Evolutionary conservation across 352 stramenopile genomes (phyloP).

Genomic region (Peronospora destructor): DNA sequence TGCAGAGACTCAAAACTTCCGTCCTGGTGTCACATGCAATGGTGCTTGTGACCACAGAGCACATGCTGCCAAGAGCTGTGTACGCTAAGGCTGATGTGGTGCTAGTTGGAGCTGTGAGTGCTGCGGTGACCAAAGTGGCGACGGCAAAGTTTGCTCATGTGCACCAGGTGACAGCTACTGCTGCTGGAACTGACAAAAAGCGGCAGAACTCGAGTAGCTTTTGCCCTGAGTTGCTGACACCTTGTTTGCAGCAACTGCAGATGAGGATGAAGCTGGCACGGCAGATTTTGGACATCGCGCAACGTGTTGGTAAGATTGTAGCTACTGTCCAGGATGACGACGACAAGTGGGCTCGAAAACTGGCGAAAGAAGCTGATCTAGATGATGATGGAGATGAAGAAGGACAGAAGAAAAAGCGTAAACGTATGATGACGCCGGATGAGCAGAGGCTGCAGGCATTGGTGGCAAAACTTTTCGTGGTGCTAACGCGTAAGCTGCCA

Average conservation of each 20-base stretch:
- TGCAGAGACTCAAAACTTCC: slow-evolving; percentile 35
- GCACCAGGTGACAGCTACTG: slow-evolving; percentile 18
- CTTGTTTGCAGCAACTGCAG: slow-evolving; percentile 39
- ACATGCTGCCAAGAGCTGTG: slow-evolving; percentile 34
- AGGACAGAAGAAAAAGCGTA: slow-evolving; percentile 36
- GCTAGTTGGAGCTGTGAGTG: slow-evolving; percentile 23
- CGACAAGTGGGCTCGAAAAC: slow-evolving; percentile 53
- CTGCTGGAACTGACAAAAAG: slow-evolving; percentile 3
- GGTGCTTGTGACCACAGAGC: slow-evolving; percentile 58
- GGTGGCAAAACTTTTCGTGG: slow-evolving; percentile 61
- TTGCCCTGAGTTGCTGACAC: slow-evolving; percentile 22
- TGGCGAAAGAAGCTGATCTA: slow-evolving; percentile 50
- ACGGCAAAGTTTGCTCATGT: slow-evolving; percentile 37
- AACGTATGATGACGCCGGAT: slow-evolving; percentile 37
- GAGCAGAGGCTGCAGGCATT: slow-evolving; percentile 68
- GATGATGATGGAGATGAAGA: slow-evolving; percentile 38
- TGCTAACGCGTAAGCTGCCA: slow-evolving; percentile 36
- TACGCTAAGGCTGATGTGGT: slow-evolving; percentile 32
- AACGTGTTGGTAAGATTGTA: slow-evolving; percentile 30
- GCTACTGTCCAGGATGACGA: slow-evolving; percentile 25
- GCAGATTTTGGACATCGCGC: slow-evolving; percentile 45
- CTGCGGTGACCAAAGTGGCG: slow-evolving; percentile 11
- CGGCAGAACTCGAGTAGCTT: slow-evolving; percentile 15
- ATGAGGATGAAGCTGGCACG: slow-evolving; percentile 46
- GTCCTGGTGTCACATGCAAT: slow-evolving; percentile 18